Evolutionary conservation across 2,329 filamentous ascomycete genomes (phyloP), one percentile per base, ranked within the genome.

Genomic region (Atkinsonella texensis): DNA sequence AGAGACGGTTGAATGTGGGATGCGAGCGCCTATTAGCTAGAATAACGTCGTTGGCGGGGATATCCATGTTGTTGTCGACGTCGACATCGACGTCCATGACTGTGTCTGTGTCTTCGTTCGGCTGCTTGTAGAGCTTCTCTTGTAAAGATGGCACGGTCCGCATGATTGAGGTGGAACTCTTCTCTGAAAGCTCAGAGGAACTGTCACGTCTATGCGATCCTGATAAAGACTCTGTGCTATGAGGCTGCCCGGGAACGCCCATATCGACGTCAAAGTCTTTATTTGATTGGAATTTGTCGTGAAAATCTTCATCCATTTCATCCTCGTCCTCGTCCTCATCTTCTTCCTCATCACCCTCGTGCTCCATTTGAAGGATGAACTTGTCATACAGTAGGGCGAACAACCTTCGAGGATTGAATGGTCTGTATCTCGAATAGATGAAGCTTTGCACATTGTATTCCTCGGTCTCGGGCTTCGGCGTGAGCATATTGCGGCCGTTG

Each of bases 391-490:
- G 54, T 18, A 73, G 59, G 0, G 64, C 61, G 65, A 69, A 77
- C 0, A 78, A 65, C 0, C 74, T 62, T 1, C 62, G 62, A 0
- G 75, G 75, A 41, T 77, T 71, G 50, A 78, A 76, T 0, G 80
- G 80, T 0, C 76, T 69, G 8, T 77, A 71, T 0, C 79, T 76
- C 1, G 74, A 71, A 62, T 88, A 88, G 12, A 88, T 80, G 57
- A 86, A 86, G 60, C 80, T 87, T 38, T 79, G 76, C 11, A 88
- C 83, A 8, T 81, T 82, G 60, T 87, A 87, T 71, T 87, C 84
- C 51, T 87, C 73, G 0, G 83, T 87, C 66, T 87, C 84, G 0
- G 84, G 84, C 60, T 80, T 85, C 0, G 82, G 82, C 0, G 79
- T 81, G 48, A 83, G 62, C 2, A 75, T 73, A 28, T 79, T 78